phyloP scores from a whole-genome alignment of 352 stramenopile species.

The Phytophthora hybrid region DNA sequence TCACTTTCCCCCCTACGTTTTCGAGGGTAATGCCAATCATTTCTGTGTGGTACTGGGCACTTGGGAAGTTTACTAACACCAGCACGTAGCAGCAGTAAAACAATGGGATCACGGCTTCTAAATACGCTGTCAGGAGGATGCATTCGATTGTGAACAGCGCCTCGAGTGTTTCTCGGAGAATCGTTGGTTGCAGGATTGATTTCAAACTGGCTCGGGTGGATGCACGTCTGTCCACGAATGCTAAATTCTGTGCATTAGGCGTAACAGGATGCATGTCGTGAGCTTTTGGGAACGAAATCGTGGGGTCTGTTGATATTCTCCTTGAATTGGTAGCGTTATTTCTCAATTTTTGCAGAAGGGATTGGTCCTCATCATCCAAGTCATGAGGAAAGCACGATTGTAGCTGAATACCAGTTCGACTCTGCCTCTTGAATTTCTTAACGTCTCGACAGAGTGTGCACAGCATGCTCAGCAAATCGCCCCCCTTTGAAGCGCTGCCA shows the following conservation, averaged over 20 bases:
- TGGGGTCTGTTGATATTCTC: background rate
- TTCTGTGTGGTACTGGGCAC: constrained; percentile 15
- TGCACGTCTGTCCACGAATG: background rate
- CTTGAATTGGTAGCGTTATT: background rate
- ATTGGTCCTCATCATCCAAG: background rate
- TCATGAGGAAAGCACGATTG: constrained; percentile 3
- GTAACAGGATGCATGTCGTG: background rate
- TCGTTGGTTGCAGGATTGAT: background rate
- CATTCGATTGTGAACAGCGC: constrained; percentile 41
- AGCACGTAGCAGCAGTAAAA: constrained; percentile 32
- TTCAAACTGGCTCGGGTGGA: background rate
- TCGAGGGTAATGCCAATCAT: constrained; percentile 1
- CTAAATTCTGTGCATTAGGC: background rate
- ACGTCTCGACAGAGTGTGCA: background rate
- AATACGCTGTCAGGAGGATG: constrained; percentile 40
- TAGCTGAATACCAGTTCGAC: background rate
- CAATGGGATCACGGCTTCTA: constrained; percentile 40
- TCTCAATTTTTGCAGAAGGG: background rate
- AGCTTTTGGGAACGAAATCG: background rate
- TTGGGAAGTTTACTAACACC: constrained; percentile 26
- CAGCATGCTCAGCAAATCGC: background rate
- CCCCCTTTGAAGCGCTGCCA: background rate
- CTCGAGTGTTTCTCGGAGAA: constrained; percentile 12
- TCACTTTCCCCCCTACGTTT: background rate
- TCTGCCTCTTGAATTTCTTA: background rate